These are phyloP conservation scores for Pleurotus tuoliensis DNA, from an alignment of 768 basidiomycete species.

Conservation along the genomic window DNA sequence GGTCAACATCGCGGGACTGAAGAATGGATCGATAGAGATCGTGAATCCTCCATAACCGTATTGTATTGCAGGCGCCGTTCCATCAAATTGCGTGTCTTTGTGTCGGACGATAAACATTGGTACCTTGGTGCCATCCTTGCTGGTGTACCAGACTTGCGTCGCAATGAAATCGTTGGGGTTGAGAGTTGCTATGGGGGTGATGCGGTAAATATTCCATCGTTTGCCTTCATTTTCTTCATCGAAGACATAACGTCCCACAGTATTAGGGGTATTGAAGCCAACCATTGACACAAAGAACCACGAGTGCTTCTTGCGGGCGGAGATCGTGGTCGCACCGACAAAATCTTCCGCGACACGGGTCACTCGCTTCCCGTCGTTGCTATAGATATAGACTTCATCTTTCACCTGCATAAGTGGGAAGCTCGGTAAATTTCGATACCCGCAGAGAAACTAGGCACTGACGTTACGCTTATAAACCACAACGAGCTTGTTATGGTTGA, in stretches of 20 bases:
- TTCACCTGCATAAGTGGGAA: constrained; percentile 46
- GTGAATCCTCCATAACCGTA: constrained; percentile 87
- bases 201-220: constrained; percentile 54
- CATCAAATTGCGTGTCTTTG: constrained; percentile 64
- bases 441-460: constrained; percentile 18
- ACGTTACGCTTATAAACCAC: constrained; percentile 73
- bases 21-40: constrained; percentile 67
- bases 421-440: too few species aligned
- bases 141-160: constrained; percentile 68
- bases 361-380: constrained; percentile 47
- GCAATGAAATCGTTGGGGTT: constrained; percentile 64
- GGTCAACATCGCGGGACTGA: constrained; percentile 67
- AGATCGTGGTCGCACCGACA: constrained; percentile 60
- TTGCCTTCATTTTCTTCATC: constrained; percentile 39
- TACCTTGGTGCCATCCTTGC: constrained; percentile 75
- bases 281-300: constrained; percentile 63
- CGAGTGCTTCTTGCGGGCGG: constrained; percentile 45
- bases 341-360: constrained; percentile 59
- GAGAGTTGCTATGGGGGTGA: constrained; percentile 57
- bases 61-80: constrained; percentile 72
- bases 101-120: constrained; percentile 87
- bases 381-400: constrained; percentile 75
- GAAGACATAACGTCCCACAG: constrained; percentile 63
- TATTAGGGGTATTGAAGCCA: constrained; percentile 72
- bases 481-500: constrained; percentile 55